Conservation (phyloP, 2,329 filamentous ascomycete genomes). For the Rhytidhysteron rufulum region DNA sequence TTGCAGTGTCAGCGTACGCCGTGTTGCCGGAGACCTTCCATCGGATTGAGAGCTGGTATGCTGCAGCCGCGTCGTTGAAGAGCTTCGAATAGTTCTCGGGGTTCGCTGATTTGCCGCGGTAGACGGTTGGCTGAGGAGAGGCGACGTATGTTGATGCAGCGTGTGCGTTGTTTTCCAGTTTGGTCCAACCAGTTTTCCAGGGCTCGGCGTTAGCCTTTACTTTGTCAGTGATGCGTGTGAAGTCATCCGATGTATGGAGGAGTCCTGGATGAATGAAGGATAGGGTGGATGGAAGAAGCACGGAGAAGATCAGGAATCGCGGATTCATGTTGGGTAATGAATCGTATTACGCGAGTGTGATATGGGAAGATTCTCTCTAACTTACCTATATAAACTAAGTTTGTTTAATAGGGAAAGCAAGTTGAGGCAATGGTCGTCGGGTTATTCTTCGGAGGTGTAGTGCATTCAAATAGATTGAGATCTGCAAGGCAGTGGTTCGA, state of each 20-base stretch:
- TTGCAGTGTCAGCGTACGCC: constrained; percentile 35
- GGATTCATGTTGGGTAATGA: too few species aligned
- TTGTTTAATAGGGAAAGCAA: too few species aligned
- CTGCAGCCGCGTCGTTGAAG: constrained; percentile 34
- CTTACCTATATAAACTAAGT: too few species aligned
- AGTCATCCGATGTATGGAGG: background rate
- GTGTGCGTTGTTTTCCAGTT: background rate
- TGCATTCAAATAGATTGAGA: too few species aligned
- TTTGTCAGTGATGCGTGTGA: background rate
- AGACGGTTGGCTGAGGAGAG: constrained; percentile 27
- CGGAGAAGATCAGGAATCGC: too few species aligned
- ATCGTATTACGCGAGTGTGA: too few species aligned
- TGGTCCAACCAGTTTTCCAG: background rate
- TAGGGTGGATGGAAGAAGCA: too few species aligned
- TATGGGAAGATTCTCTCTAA: too few species aligned
- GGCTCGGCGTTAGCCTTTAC: background rate
- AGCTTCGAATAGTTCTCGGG: constrained; percentile 32
- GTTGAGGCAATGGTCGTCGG: too few species aligned
- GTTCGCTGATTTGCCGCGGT: constrained; percentile 31
- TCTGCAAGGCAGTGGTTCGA: too few species aligned
- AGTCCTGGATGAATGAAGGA: background rate
- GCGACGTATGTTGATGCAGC: constrained; percentile 7
- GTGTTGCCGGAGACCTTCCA: constrained; percentile 40
- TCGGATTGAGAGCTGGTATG: constrained; percentile 38
- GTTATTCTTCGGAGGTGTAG: too few species aligned